Evolutionary conservation across 2,329 filamentous ascomycete genomes (phyloP).

Genomic region (Diaporthe batatas): DNA sequence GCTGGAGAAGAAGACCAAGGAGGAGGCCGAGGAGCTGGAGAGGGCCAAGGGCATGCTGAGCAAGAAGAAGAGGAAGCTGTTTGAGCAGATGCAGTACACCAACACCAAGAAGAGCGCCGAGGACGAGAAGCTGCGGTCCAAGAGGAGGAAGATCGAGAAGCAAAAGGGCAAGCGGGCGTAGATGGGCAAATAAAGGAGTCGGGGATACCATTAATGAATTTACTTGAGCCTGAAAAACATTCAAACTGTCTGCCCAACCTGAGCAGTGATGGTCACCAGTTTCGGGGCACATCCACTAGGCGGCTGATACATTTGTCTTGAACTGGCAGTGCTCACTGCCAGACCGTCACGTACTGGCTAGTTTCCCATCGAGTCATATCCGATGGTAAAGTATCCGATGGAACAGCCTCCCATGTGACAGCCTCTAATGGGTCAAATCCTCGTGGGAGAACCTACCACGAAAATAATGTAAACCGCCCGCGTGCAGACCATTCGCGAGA

Average conservation of each 20-base stretch:
- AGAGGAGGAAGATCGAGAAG: constrained; percentile 92
- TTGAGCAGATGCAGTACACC: constrained; percentile 97
- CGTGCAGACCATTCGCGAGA: no score
- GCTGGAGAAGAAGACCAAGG: constrained; percentile 76
- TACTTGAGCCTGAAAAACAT: constrained; percentile 36
- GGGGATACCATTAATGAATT: constrained; percentile 42
- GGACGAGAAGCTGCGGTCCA: constrained; percentile 86
- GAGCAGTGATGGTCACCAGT: neutral
- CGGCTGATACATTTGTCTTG: no score
- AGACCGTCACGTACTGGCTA: no score
- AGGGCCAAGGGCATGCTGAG: constrained; percentile 98
- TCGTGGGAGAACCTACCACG: no score
- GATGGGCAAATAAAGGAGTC: constrained; percentile 47
- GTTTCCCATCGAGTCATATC: no score
- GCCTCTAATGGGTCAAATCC: no score
- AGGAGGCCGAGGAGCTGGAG: constrained; percentile 89
- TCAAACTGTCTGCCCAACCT: neutral
- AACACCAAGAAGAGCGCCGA: constrained; percentile 95
- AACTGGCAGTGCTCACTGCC: no score
- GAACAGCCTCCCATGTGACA: no score
- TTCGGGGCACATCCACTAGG: no score
- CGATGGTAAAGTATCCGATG: no score
- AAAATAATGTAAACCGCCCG: no score
- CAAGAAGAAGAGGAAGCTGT: constrained; percentile 96
- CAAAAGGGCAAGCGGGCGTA: constrained; percentile 58